phyloP scores from a whole-genome alignment of 163 green algal genomes.

The Volvox carteri region DNA sequence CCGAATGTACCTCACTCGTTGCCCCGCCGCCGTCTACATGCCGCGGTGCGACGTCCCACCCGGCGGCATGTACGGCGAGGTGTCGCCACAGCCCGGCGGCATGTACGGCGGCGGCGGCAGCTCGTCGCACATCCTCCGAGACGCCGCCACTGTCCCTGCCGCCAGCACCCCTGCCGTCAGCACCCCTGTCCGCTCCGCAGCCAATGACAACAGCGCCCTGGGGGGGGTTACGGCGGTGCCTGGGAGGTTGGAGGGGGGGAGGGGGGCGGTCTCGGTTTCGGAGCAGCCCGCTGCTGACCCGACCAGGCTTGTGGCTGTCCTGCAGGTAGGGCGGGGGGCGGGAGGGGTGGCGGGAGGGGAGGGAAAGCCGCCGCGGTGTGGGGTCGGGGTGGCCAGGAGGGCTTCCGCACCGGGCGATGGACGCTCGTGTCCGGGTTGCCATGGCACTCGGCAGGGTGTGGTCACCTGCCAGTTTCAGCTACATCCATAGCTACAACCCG shows the following conservation, averaged over 20 bases:
- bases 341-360: background rate
- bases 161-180: too few relatives aligned
- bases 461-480: too few relatives aligned
- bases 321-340: constrained; percentile 16
- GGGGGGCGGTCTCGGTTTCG: too few relatives aligned
- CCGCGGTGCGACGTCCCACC: background rate
- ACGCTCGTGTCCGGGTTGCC: too few relatives aligned
- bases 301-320: constrained; percentile 22
- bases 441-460: too few relatives aligned
- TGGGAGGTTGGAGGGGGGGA: background rate
- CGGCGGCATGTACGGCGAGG: background rate
- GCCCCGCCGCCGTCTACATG: constrained; percentile 48
- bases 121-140: too few relatives aligned
- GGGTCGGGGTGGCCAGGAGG: too few relatives aligned
- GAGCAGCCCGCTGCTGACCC: background rate
- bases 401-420: too few relatives aligned
- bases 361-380: background rate
- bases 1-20: constrained; percentile 74
- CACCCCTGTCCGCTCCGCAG: background rate
- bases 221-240: background rate
- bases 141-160: too few relatives aligned
- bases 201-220: background rate
- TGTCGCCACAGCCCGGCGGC: constrained; percentile 22
- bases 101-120: too few relatives aligned
- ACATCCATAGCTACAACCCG: too few relatives aligned